Conservation (phyloP, 441 rosid genomes). For the Euphorbia corollata region DNA sequence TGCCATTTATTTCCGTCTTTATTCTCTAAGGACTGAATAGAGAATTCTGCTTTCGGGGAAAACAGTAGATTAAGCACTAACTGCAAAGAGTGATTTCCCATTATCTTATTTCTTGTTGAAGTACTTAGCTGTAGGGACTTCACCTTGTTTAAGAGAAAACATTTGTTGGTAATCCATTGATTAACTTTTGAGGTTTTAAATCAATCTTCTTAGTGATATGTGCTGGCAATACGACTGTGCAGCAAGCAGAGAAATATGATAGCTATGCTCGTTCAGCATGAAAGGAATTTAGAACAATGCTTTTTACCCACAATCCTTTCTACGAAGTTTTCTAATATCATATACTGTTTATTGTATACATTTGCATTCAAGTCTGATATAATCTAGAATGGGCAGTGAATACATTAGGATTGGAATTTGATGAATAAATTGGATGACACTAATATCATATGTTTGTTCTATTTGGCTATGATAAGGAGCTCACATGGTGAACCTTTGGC, state of each 20-base stretch:
- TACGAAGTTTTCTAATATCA: not conserved
- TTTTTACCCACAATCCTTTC: not conserved
- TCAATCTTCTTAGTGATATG: not conserved
- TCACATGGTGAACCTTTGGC: conserved; percentile 14
- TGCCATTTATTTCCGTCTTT: not conserved
- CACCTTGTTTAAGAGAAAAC: not conserved
- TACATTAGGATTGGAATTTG: not conserved
- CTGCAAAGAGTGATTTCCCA: not conserved
- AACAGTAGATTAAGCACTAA: not conserved
- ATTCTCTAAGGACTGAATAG: not conserved
- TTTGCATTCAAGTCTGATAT: not conserved
- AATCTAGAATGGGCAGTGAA: conserved; percentile 2
- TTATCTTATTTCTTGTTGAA: not conserved
- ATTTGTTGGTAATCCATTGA: not conserved
- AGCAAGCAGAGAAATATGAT: not conserved
- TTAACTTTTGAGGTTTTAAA: not conserved
- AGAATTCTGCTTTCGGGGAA: not conserved
- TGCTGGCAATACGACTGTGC: not conserved
- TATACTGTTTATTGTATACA: not conserved
- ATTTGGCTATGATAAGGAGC: conserved; percentile 33
- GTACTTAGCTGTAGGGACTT: conserved; percentile 2
- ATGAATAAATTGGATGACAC: not conserved
- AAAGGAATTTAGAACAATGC: not conserved
- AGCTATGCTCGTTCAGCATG: not conserved
- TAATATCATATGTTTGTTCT: conserved; percentile 29